Percentiles rank a stretch among this genome's conserved stretches.
Conservation (phyloP, 2,329 filamentous ascomycete species). For the Zopfia rhizophila region DNA sequence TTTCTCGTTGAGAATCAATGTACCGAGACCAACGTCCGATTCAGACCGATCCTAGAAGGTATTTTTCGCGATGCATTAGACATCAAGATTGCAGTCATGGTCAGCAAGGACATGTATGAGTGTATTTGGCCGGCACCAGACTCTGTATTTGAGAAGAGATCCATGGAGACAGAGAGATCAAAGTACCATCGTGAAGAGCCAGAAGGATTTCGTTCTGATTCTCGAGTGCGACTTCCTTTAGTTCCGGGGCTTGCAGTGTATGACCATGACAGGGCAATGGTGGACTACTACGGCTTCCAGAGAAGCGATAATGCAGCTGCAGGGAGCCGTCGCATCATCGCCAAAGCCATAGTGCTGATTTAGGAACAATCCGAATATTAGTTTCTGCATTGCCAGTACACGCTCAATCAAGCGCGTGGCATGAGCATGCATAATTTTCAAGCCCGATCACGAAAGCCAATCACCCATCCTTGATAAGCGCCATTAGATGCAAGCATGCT, state of each 20-base stretch:
- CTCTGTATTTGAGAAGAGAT: background rate
- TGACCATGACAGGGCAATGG: slow-evolving; percentile 1
- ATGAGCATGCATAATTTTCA: too few relatives aligned
- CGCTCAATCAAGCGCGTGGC: too few relatives aligned
- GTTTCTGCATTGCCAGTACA: too few relatives aligned
- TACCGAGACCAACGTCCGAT: too few relatives aligned
- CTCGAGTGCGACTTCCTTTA: slow-evolving; percentile 4
- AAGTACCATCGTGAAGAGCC: background rate
- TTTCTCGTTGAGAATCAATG: too few relatives aligned
- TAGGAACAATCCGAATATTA: too few relatives aligned
- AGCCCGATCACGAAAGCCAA: too few relatives aligned
- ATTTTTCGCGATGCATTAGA: background rate
- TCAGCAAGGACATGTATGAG: background rate
- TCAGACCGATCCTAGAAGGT: too few relatives aligned
- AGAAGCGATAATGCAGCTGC: background rate
- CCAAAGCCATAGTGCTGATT: too few relatives aligned
- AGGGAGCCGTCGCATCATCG: background rate
- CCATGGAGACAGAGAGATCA: background rate
- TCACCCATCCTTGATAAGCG: too few relatives aligned
- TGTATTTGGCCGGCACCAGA: slow-evolving; percentile 3
- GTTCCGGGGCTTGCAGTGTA: slow-evolving; percentile 1
- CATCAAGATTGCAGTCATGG: background rate
- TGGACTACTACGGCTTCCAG: slow-evolving; percentile 5
- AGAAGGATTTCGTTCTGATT: too few relatives aligned
- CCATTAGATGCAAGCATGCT: too few relatives aligned